Conservation (phyloP, 495 filamentous ascomycete genomes). For the Podospora appendiculata region DNA sequence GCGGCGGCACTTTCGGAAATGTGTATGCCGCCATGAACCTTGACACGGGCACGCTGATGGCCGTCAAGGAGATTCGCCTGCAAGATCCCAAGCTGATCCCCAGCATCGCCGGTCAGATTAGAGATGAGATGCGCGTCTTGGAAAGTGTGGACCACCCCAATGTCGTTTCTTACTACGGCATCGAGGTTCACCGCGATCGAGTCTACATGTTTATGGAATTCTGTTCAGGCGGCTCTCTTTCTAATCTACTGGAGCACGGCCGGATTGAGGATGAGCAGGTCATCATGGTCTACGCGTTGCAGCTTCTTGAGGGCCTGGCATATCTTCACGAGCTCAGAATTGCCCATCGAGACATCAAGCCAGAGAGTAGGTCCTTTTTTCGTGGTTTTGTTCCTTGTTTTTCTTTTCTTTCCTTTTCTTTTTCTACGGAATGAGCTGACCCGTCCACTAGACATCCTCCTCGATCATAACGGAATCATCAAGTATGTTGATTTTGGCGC, state of each 20-base stretch:
- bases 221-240: conserved; percentile 91
- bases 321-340: conserved; percentile 88
- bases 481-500: conserved; percentile 99
- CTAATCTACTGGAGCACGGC: conserved; percentile 83
- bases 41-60: conserved; percentile 93
- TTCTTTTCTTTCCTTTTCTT: not conserved
- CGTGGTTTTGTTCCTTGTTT: not conserved
- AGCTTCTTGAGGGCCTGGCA: conserved; percentile 89
- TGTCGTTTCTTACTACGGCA: conserved; percentile 94
- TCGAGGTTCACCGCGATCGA: conserved; percentile 96
- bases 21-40: conserved; percentile 97
- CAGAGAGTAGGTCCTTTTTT: conserved; percentile 63
- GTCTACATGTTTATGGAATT: conserved; percentile 99
- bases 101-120: conserved; percentile 84
- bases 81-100: conserved; percentile 96
- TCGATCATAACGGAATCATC: conserved; percentile 96
- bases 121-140: conserved; percentile 93
- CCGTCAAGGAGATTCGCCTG: conserved; percentile 94
- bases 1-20: conserved; percentile 93
- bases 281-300: conserved; percentile 93
- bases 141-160: conserved; percentile 95
- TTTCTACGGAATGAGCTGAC: conserved; percentile 9
- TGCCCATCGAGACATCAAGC: conserved; percentile 96
- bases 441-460: conserved; percentile 64
- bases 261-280: conserved; percentile 97